Evolutionary conservation across 352 stramenopile species (phyloP), one percentile per base, ranked within the genome.

Genomic region (Phytophthora idaei): DNA sequence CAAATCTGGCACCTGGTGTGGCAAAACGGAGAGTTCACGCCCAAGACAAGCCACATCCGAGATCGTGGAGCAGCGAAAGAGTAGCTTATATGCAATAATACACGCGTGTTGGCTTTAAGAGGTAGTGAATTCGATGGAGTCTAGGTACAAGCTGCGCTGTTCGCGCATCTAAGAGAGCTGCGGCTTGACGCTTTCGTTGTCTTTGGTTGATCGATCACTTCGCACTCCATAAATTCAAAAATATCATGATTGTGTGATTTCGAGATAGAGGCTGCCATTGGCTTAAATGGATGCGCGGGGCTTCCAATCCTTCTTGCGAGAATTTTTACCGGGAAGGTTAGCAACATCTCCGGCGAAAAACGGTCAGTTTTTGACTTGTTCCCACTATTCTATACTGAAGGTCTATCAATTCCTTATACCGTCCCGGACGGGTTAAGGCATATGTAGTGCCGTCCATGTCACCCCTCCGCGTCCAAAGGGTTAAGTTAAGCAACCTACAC

Each of bases 1-100:
- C 67, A 70, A 14, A 50, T 74, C 7, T 71, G 61, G 67, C 67
- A 70, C 37, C 21, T 56, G 1, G 61, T 36, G 0, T 67, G 61
- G 67, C 37, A 74, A 6, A 56, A 74, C 17, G 67, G 61, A 1
- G 52, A 61, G 39, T 69, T 64, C 29, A 17, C 25, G 0, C 54
- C 53, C 0, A 64, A 55, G 17, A 15, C n/a, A 4, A 45, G n/a
- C 14, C 46, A 21, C 37, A 58, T 57, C 1, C 28, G 61, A 4
- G 52, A 62, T 17, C n/a, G 53, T 21, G 28, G 4, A 8, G 0
- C 58, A 39, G 37, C 11, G 4, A 7, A 1, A 41, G 56, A 62
- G 44, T 62, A 62, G 21, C 17, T 21, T 14, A 7, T 10, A 14
- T 11, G 31, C 25, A 2, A 45, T 37, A 57, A 42, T 52, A 14